phyloP scores from a whole-genome alignment of 1,284 basidiomycete genomes.

The Ganoderma boninense region DNA sequence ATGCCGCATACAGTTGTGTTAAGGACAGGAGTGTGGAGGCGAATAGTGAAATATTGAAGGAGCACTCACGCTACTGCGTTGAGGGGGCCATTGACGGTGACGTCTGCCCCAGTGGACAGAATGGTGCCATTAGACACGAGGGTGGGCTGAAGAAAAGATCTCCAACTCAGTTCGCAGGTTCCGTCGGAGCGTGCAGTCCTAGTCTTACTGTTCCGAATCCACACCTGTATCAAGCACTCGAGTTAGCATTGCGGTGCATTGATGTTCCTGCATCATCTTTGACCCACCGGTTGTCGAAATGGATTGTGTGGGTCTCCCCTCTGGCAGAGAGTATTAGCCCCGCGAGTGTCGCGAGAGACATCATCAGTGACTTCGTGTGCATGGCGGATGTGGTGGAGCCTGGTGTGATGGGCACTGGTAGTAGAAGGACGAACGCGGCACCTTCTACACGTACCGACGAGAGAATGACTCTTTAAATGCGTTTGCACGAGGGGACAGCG shows the following conservation, averaged over 20 bases:
- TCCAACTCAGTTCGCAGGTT: neutral
- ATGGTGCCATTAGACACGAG: neutral
- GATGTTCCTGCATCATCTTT: neutral
- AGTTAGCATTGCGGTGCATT: neutral
- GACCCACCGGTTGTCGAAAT: neutral
- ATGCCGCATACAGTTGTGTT: too few species aligned
- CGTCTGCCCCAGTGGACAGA: neutral
- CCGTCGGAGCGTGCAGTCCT: neutral
- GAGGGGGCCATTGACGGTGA: neutral
- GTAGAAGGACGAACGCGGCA: neutral
- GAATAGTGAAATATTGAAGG: neutral
- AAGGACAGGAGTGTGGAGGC: too few species aligned
- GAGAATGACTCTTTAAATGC: too few species aligned
- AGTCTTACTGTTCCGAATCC: neutral
- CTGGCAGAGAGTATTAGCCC: neutral
- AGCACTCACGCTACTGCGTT: neutral
- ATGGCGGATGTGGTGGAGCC: too few species aligned
- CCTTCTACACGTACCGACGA: too few species aligned
- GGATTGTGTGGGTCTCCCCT: neutral
- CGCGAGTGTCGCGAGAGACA: too few species aligned
- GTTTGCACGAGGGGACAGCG: too few species aligned
- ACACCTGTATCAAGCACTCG: neutral
- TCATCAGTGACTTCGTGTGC: too few species aligned
- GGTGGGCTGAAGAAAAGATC: neutral
- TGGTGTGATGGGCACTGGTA: too few species aligned